Conservation (phyloP, 2,329 filamentous ascomycete species). For the Trichoderma sp. region DNA sequence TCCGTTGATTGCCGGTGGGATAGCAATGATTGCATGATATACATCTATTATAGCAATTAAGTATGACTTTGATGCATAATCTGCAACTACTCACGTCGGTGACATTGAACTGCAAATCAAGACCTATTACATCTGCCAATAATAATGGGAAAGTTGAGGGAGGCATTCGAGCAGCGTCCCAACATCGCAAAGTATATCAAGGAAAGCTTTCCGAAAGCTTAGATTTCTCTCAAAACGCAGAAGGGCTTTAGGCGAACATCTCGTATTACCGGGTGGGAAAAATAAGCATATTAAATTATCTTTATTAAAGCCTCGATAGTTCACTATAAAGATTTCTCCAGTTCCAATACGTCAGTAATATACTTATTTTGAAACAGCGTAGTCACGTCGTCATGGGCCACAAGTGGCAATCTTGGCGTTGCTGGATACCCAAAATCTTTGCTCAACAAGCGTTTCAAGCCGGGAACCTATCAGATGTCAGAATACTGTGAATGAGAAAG, state of each 20-base stretch:
- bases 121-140: neutral
- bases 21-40: neutral
- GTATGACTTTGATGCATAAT: neutral
- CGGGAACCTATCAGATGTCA: neutral
- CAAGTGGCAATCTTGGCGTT: neutral
- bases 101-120: constrained; percentile 5
- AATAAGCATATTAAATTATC: neutral
- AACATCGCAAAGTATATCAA: constrained; percentile 18
- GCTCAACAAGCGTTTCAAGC: neutral
- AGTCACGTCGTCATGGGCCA: neutral
- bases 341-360: neutral
- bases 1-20: neutral
- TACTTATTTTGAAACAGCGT: neutral
- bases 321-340: neutral
- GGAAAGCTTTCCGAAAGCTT: neutral
- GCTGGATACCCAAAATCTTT: neutral
- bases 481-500: neutral
- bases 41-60: neutral
- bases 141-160: neutral
- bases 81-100: neutral
- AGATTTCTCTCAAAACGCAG: neutral
- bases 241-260: too few relatives aligned
- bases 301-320: neutral
- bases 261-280: too few relatives aligned
- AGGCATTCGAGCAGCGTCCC: constrained; percentile 9